Percentiles rank a stretch among this genome's conserved stretches.
phyloP scores from a whole-genome alignment of 2,329 filamentous ascomycete species.

The Neopestalotiopsis rosae region DNA sequence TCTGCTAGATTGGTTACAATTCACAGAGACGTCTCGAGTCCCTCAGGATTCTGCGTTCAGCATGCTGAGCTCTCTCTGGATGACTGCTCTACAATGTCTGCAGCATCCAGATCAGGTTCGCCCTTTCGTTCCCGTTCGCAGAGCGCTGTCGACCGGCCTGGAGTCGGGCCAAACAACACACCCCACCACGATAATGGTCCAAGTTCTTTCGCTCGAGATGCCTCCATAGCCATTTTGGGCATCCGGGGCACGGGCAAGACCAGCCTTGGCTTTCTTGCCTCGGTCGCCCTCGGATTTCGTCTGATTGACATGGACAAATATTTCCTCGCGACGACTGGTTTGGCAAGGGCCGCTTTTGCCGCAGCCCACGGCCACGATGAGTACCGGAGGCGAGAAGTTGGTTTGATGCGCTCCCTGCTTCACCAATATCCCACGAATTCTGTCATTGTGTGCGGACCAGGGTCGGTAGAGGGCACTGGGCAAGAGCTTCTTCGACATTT shows the following conservation, averaged over 20 bases:
- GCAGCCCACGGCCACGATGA: constrained; percentile 1
- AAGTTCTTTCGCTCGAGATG: background rate
- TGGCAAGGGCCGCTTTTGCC: background rate
- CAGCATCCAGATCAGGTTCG: background rate
- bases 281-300: constrained; percentile 1
- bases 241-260: constrained; percentile 12
- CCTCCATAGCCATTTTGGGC: constrained; percentile 8
- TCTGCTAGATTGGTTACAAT: background rate
- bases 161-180: background rate
- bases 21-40: background rate
- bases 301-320: background rate
- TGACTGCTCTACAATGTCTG: background rate
- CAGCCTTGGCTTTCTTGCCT: constrained; percentile 9
- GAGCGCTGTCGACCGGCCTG: background rate
- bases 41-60: background rate
- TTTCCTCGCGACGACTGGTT: background rate
- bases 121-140: background rate
- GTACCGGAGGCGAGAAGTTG: background rate
- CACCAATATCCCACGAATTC: background rate
- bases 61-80: background rate
- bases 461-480: background rate
- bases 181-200: background rate
- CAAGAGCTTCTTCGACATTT: constrained; percentile 11
- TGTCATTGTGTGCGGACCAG: constrained; percentile 9
- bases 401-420: background rate